phyloP scores from a whole-genome alignment of 2,329 filamentous ascomycete species.

The Ophiocordyceps camponoti-saundersi region DNA sequence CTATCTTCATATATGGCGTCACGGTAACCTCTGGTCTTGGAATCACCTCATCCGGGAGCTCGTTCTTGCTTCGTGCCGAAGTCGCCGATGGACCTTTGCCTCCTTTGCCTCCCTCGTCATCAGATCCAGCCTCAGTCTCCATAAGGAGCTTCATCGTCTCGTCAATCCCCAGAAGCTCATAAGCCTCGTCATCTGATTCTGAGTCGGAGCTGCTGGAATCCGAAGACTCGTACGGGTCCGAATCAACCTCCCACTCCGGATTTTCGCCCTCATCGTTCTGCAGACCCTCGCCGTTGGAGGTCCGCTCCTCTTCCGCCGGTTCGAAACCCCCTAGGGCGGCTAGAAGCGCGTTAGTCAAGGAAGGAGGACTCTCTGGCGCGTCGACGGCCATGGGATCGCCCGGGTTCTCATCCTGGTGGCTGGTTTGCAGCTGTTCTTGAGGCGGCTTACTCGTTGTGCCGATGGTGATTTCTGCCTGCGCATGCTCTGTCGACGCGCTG shows the following conservation, averaged over 20 bases:
- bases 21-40: slow-evolving; percentile 68
- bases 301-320: slow-evolving; percentile 3
- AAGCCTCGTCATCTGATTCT: slow-evolving; percentile 42
- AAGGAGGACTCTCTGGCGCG: slow-evolving; percentile 16
- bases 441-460: not conserved
- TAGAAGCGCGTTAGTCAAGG: slow-evolving; percentile 24
- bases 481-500: not conserved
- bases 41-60: slow-evolving; percentile 44
- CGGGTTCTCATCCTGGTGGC: not conserved
- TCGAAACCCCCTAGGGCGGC: slow-evolving; percentile 23
- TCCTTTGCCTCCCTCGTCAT: slow-evolving; percentile 49
- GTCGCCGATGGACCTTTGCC: slow-evolving; percentile 20
- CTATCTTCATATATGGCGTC: slow-evolving; percentile 59
- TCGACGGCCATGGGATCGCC: slow-evolving; percentile 20
- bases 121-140: slow-evolving; percentile 63
- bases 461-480: not conserved
- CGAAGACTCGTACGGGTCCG: slow-evolving; percentile 57
- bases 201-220: slow-evolving; percentile 38
- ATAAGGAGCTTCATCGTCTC: slow-evolving; percentile 76
- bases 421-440: not conserved
- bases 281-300: slow-evolving; percentile 3
- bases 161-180: slow-evolving; percentile 60
- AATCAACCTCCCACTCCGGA: slow-evolving; percentile 75
- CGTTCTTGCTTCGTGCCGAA: slow-evolving; percentile 67
- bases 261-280: slow-evolving; percentile 23